phyloP scores from a whole-genome alignment of 352 stramenopile species.

The Blastocystis sp. region DNA sequence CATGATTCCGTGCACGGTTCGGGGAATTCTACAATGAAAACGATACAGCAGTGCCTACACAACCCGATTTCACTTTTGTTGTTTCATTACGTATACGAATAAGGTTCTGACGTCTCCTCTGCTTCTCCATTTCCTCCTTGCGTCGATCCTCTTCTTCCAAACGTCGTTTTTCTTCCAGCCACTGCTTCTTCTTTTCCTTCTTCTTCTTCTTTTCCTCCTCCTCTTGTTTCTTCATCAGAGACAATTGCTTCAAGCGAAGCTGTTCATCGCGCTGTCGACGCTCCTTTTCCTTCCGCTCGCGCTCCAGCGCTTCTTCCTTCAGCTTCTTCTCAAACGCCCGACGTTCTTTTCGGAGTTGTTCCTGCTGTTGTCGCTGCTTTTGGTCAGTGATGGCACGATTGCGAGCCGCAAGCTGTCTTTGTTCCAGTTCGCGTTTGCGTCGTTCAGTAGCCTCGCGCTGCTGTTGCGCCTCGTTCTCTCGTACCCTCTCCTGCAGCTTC shows the following conservation, averaged over 20 bases:
- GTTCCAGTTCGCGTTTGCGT: neutral
- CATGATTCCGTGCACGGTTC: neutral
- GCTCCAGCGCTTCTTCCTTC: neutral
- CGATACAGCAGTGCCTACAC: neutral
- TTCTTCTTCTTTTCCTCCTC: slow-evolving; percentile 10
- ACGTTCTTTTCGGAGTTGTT: neutral
- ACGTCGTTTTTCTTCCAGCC: slow-evolving; percentile 3
- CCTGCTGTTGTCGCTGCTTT: neutral
- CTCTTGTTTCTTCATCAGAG: neutral
- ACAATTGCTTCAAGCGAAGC: neutral
- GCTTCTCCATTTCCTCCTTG: neutral
- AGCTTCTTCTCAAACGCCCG: neutral
- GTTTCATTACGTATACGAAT: neutral
- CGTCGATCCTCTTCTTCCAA: slow-evolving; percentile 7
- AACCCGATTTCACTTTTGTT: neutral
- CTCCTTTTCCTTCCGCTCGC: neutral
- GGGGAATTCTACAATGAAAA: neutral
- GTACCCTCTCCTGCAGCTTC: neutral
- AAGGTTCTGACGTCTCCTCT: neutral
- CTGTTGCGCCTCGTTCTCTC: neutral
- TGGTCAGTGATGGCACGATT: neutral
- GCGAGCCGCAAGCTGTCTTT: neutral
- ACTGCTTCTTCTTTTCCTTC: slow-evolving; percentile 27
- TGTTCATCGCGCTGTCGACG: neutral
- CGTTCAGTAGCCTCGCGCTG: neutral